phyloP scores from a whole-genome alignment of 169 alveolate genomes.

The Cryptosporidium baileyi region DNA sequence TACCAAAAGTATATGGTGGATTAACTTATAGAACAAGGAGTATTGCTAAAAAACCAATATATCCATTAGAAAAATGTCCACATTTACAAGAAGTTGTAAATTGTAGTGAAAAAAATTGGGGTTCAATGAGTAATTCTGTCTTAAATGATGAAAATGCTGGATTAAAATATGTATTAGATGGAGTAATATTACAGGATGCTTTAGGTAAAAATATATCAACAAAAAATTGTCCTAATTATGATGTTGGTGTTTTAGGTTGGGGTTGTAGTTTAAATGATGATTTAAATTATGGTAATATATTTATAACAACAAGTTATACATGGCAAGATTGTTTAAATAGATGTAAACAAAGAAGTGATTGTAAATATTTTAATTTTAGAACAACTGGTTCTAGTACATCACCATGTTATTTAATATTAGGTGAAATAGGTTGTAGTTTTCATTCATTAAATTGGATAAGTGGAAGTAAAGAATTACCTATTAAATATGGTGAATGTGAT shows the following conservation, averaged over 20 bases:
- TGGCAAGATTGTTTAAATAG: constrained; percentile 62
- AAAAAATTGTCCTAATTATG: constrained; percentile 32
- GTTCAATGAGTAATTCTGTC: background rate
- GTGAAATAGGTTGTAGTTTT: constrained; percentile 63
- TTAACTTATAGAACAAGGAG: constrained; percentile 38
- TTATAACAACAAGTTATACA: background rate
- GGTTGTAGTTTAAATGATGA: constrained; percentile 38
- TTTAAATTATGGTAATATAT: constrained; percentile 22
- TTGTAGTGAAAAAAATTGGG: constrained; percentile 55
- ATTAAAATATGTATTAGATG: background rate
- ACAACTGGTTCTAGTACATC: constrained; percentile 26
- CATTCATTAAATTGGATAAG: constrained; percentile 62
- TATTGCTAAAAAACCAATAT: background rate
- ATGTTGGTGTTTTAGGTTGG: constrained; percentile 67
- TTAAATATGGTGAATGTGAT: constrained; percentile 53
- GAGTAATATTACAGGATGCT: background rate
- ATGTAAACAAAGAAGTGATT: constrained; percentile 17
- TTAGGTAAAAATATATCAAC: constrained; percentile 13
- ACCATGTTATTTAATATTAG: constrained; percentile 39
- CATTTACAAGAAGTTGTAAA: constrained; percentile 53
- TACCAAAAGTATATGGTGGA: constrained; percentile 65
- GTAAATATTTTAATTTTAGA: constrained; percentile 22
- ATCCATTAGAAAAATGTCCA: constrained; percentile 63
- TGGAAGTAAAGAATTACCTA: background rate
- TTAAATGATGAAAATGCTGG: constrained; percentile 38